Conservation (phyloP, 306 rosid species). For the Quercus variabilis region DNA sequence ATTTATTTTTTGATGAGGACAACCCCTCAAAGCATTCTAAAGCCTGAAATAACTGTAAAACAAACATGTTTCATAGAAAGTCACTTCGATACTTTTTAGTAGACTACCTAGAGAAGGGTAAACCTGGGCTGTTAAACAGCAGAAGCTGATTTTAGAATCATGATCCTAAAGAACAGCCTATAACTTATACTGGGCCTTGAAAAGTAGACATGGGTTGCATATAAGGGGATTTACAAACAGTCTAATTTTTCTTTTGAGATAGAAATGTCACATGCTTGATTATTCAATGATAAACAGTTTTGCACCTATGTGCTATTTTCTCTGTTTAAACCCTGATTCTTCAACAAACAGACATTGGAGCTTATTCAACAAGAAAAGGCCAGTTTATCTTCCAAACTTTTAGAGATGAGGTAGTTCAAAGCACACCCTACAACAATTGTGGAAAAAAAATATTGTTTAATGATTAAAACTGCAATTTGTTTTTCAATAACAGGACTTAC, state of each 20-base stretch:
- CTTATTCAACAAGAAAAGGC: constrained; percentile 72
- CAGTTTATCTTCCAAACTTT: constrained; percentile 52
- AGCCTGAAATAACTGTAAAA: neutral
- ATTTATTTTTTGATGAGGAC: neutral
- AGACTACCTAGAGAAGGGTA: neutral
- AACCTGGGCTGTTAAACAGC: neutral
- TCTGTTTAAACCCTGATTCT: constrained; percentile 26
- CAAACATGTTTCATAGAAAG: neutral
- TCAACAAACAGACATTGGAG: constrained; percentile 53
- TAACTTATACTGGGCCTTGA: neutral
- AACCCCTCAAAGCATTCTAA: neutral
- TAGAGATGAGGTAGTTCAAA: constrained; percentile 63
- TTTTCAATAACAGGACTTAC: constrained; percentile 48
- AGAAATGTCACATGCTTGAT: neutral
- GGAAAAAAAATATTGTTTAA: neutral
- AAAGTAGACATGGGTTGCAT: neutral
- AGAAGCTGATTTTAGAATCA: neutral
- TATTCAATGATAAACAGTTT: neutral
- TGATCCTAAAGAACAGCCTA: neutral
- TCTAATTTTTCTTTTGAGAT: neutral
- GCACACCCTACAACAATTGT: constrained; percentile 6
- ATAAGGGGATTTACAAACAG: neutral
- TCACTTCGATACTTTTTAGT: neutral
- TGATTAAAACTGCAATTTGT: constrained; percentile 21
- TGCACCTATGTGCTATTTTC: constrained; percentile 24